phyloP scores from a whole-genome alignment of 1,139 yeast species.

The Zygoascus sp. region DNA sequence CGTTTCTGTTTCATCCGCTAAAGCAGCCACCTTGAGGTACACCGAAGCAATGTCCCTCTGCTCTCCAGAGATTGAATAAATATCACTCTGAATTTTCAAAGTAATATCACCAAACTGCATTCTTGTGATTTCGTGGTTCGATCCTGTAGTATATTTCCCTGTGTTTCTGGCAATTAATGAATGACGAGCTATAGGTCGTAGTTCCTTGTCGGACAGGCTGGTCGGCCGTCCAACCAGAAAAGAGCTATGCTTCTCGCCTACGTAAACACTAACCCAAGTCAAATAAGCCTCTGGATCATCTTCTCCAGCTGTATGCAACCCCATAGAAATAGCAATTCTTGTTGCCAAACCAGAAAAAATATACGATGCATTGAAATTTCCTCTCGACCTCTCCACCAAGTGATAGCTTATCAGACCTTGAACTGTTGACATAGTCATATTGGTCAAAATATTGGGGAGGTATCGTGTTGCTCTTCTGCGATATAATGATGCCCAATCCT shows the following conservation, averaged over 20 bases:
- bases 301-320: constrained; percentile 5
- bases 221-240: constrained; percentile 12
- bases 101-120: constrained; percentile 10
- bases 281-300: constrained; percentile 7
- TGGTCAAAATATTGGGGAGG: constrained; percentile 10
- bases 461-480: constrained; percentile 1
- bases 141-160: constrained; percentile 3
- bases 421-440: constrained; percentile 2
- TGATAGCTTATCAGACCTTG: constrained; percentile 8
- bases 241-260: constrained; percentile 11
- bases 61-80: not conserved
- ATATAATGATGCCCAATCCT: constrained; percentile 15
- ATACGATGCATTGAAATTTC: constrained; percentile 5
- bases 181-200: not conserved
- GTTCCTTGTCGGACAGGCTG: constrained; percentile 3
- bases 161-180: not conserved
- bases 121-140: constrained; percentile 9
- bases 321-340: constrained; percentile 13
- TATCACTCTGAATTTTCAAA: constrained; percentile 8
- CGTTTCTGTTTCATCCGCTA: constrained; percentile 11
- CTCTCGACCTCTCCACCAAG: not conserved
- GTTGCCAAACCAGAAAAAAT: constrained; percentile 10
- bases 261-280: constrained; percentile 8
- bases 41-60: constrained; percentile 10
- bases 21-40: constrained; percentile 2